phyloP scores from a whole-genome alignment of 768 basidiomycete genomes.

The Suillus subaureus region DNA sequence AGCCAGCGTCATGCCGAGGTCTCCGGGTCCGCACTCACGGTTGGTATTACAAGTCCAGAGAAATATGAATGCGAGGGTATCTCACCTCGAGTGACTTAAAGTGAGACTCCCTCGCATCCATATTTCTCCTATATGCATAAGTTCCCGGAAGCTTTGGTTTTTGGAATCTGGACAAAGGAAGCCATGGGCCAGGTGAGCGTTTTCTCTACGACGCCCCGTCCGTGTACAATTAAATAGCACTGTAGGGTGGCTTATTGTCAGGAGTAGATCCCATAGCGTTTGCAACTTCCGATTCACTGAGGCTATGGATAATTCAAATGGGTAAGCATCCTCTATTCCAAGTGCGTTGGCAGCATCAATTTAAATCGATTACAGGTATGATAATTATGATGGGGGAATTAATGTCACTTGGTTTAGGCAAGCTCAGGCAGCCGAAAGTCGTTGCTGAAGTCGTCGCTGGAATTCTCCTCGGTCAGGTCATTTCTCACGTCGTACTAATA shows the following conservation, averaged over 20 bases:
- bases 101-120: background rate
- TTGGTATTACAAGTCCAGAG: background rate
- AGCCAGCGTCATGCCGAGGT: background rate
- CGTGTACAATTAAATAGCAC: background rate
- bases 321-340: conserved; percentile 45
- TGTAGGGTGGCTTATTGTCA: conserved; percentile 71
- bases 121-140: background rate
- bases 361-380: conserved; percentile 49
- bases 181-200: background rate
- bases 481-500: conserved; percentile 29
- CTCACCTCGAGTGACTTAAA: too few species aligned
- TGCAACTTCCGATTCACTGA: conserved; percentile 67
- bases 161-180: background rate
- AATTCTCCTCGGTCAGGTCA: conserved; percentile 67
- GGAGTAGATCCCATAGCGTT: conserved; percentile 74
- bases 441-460: conserved; percentile 87
- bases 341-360: background rate
- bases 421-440: conserved; percentile 82
- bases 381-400: conserved; percentile 82
- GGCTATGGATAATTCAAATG: conserved; percentile 79
- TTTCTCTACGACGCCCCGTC: background rate
- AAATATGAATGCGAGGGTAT: too few species aligned
- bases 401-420: conserved; percentile 69
- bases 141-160: background rate
- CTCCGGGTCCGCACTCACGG: background rate